Evolutionary conservation across 441 rosid species (phyloP), one percentile per base, ranked within the genome.

Genomic region (Metrosideros polymorpha): DNA sequence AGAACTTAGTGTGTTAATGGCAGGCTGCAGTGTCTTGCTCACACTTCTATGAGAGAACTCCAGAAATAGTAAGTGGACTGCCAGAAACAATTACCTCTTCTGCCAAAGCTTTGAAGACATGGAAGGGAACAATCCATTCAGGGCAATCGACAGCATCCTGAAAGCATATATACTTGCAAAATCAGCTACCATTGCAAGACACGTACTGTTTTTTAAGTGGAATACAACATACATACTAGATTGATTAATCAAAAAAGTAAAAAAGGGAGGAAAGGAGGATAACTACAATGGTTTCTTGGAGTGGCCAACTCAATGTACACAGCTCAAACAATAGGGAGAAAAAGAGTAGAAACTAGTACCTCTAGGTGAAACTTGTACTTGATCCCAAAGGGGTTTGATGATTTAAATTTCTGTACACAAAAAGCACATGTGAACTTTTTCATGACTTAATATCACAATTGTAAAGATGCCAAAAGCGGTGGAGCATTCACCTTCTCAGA

Each of bases 101-200:
- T 54, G 99, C 98, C 92, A 98, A 90, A 29, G 94, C 87, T 89
- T 96, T 98, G 93, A 98, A 98, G 88, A 98, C 83, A 76, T 96
- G 92, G 89, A 98, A 95, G 84, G 98, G 99, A 77, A 98, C 99
- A 87, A 98, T 93, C 99, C 98, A 96, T 90, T 98, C 99, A 84
- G 99, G 99, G 87, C 99, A 95, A 89, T 95, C 99, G 9, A 98
- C 98, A 84, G 99, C 98, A 94, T 98, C 99, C 99, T 95, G 91
- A 88, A 84, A 76, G 35, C 87, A 84, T 77, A 85, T 79, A 85
- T 39, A 30, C 53, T 84, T 51, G 29, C 66, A 15, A 51, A 66
- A 35, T 19, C 27, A 32, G 35, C 30, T 12, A 24, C 17, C 45
- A 75, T 22, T 56, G 42, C 61, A 19, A 85, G 43, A 63, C 22